phyloP scores from a whole-genome alignment of 805 yeast species.

The Diddensiella transvaalensis region DNA sequence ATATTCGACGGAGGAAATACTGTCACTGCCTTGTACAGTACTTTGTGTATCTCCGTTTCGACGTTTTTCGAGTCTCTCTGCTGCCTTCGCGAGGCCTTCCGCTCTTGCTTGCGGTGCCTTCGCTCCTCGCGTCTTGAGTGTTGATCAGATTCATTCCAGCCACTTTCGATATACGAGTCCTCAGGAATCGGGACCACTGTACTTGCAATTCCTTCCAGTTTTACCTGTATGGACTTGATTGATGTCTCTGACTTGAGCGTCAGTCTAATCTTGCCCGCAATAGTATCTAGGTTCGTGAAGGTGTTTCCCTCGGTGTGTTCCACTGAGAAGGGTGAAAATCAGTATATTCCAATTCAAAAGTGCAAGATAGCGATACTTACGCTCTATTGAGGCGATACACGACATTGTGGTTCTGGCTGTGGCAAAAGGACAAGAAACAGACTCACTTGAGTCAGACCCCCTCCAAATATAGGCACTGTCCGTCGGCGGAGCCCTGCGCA shows the following conservation, averaged over 20 bases:
- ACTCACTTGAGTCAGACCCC: no score
- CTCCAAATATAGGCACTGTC: no score
- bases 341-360: neutral
- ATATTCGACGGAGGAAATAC: constrained; percentile 37
- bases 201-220: constrained; percentile 32
- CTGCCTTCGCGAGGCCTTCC: constrained; percentile 22
- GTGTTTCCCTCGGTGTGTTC: constrained; percentile 11
- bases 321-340: neutral
- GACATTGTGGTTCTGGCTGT: neutral
- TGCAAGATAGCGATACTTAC: neutral
- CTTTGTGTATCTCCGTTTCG: constrained; percentile 25
- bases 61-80: constrained; percentile 17
- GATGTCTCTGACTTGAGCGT: constrained; percentile 25
- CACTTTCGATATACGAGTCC: constrained; percentile 4
- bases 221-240: constrained; percentile 27
- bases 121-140: constrained; percentile 23
- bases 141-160: constrained; percentile 11
- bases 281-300: constrained; percentile 26
- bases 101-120: constrained; percentile 12
- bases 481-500: no score
- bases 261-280: constrained; percentile 27
- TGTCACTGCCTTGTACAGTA: constrained; percentile 29
- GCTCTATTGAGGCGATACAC: constrained; percentile 3
- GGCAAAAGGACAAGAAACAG: no score
- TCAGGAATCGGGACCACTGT: constrained; percentile 25